These are phyloP conservation scores for Ustilago vetiveriae DNA, from an alignment of 1,284 basidiomycete genomes.

Conservation along the genomic window DNA sequence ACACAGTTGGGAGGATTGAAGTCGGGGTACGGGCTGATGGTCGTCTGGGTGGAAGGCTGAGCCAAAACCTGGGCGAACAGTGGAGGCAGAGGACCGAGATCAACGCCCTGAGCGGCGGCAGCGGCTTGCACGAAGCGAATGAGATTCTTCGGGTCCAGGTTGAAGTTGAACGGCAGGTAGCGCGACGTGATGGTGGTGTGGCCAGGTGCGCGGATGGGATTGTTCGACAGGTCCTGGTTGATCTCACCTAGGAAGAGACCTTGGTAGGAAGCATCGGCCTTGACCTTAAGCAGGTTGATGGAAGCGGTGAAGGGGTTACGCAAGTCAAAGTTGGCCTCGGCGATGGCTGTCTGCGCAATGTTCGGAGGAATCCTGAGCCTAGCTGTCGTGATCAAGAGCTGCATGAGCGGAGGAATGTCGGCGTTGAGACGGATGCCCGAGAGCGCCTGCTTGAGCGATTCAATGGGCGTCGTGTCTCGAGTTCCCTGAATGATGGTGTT, in stretches of 20 bases:
- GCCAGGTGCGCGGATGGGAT: conserved; percentile 74
- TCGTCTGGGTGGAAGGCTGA: conserved; percentile 74
- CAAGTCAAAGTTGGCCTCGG: conserved; percentile 68
- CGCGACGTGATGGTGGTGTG: conserved; percentile 75
- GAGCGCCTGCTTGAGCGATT: conserved; percentile 75
- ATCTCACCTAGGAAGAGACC: conserved; percentile 68
- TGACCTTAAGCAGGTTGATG: conserved; percentile 75
- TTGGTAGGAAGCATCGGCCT: conserved; percentile 72
- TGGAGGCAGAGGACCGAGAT: conserved; percentile 75
- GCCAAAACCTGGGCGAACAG: conserved; percentile 74
- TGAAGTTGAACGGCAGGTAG: conserved; percentile 74
- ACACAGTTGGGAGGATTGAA: conserved; percentile 70
- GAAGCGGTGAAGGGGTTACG: conserved; percentile 80
- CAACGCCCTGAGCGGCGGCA: conserved; percentile 72
- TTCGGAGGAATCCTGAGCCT: conserved; percentile 64
- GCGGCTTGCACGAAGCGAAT: conserved; percentile 73
- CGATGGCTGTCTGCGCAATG: conserved; percentile 60
- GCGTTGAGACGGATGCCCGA: conserved; percentile 75
- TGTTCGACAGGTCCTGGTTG: conserved; percentile 70
- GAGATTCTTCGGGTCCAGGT: conserved; percentile 75
- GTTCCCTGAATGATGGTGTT: conserved; percentile 74
- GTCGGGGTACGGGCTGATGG: conserved; percentile 71
- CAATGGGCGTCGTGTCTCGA: conserved; percentile 74
- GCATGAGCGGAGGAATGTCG: conserved; percentile 75
- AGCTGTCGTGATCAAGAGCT: conserved; percentile 73